These are phyloP conservation scores for Xylaria bambusicola DNA, from an alignment of 495 filamentous ascomycete species.

Conservation along the genomic window DNA sequence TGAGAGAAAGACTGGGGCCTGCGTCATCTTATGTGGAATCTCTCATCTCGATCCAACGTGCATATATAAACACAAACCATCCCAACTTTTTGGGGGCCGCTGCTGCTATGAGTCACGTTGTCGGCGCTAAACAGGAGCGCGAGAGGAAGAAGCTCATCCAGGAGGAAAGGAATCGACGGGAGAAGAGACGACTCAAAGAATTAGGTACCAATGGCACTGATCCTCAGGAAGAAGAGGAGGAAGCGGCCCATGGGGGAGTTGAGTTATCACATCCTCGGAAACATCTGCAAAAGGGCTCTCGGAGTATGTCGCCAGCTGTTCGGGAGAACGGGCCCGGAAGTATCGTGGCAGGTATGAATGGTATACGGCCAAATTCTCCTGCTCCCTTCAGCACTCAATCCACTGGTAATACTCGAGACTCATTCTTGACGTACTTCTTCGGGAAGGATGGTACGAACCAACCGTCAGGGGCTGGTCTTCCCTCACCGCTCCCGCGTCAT, in stretches of 20 bases:
- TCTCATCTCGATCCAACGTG: conserved; percentile 93
- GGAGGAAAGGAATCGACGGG: conserved; percentile 82
- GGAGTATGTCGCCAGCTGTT: conserved; percentile 83
- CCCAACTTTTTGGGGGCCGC: conserved; percentile 97
- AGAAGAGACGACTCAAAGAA: conserved; percentile 79
- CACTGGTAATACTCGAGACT: conserved; percentile 64
- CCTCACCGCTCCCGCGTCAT: conserved; percentile 56
- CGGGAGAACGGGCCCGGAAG: conserved; percentile 61
- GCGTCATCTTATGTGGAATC: conserved; percentile 90
- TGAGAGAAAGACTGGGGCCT: conserved; percentile 88
- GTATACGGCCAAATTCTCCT: conserved; percentile 63
- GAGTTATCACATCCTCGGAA: conserved; percentile 49
- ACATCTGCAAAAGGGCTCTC: conserved; percentile 54
- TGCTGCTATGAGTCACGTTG: conserved; percentile 96
- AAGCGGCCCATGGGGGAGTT: conserved; percentile 58
- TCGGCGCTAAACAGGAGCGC: conserved; percentile 89
- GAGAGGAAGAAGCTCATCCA: conserved; percentile 77
- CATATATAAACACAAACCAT: conserved; percentile 99
- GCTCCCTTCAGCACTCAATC: conserved; percentile 55
- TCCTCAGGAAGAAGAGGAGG: conserved; percentile 74
- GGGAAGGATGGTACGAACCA: conserved; percentile 79
- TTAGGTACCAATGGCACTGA: conserved; percentile 75
- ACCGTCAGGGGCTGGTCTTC: conserved; percentile 38
- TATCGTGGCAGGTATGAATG: conserved; percentile 68
- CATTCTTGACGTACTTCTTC: conserved; percentile 98